Conservation (phyloP, 208 protist genomes). For the Trypanosoma boissoni region DNA sequence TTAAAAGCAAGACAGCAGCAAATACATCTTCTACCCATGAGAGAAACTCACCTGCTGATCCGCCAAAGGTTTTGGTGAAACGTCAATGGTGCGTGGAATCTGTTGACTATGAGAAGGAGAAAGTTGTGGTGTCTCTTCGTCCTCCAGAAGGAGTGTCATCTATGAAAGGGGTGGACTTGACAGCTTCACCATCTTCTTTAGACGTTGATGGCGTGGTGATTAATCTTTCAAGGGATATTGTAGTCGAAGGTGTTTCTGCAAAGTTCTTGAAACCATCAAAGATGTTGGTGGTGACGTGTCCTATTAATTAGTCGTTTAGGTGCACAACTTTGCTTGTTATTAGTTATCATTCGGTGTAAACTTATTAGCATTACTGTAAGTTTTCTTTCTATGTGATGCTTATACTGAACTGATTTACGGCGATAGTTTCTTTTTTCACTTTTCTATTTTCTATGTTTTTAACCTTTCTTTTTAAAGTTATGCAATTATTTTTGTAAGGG, state of each 20-base stretch:
- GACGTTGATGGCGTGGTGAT: conserved; percentile 43
- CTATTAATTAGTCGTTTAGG: conserved; percentile 12
- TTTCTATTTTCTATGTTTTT: neutral
- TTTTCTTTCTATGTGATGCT: neutral
- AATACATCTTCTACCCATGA: neutral
- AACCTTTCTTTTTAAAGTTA: neutral
- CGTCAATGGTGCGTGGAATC: conserved; percentile 16
- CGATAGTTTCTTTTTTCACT: neutral
- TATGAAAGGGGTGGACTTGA: conserved; percentile 59
- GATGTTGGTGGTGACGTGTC: conserved; percentile 52
- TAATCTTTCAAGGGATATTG: conserved; percentile 36
- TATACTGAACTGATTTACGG: neutral
- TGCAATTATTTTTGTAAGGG: neutral
- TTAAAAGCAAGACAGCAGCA: neutral
- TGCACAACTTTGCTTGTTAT: conserved; percentile 6
- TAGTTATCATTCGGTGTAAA: conserved; percentile 4
- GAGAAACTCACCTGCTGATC: neutral
- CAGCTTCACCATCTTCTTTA: conserved; percentile 27
- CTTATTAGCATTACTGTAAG: neutral
- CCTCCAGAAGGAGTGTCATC: conserved; percentile 32
- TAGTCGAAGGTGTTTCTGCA: conserved; percentile 43
- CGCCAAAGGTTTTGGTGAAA: neutral
- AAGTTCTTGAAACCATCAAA: conserved; percentile 51
- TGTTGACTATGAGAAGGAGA: conserved; percentile 7
- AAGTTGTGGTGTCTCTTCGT: conserved; percentile 32